phyloP scores from a whole-genome alignment of 805 yeast genomes.

The Starmerella stigmatis region DNA sequence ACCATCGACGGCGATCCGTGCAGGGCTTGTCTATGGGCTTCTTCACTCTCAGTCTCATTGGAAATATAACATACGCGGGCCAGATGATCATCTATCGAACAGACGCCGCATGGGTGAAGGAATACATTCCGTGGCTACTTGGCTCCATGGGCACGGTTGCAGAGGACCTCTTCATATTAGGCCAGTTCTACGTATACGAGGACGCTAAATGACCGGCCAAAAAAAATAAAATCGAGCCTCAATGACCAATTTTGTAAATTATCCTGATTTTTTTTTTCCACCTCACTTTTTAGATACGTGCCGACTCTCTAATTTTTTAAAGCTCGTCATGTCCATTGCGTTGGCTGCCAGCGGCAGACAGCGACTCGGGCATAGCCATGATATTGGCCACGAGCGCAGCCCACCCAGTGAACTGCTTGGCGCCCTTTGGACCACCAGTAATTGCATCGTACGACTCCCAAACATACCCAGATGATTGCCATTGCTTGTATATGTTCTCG shows the following conservation, averaged over 20 bases:
- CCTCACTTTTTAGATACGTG: no score
- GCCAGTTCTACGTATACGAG: constrained; percentile 53
- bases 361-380: constrained; percentile 67
- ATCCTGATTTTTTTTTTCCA: no score
- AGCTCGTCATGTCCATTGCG: constrained; percentile 16
- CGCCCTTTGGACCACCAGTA: constrained; percentile 68
- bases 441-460: constrained; percentile 84
- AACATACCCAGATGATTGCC: constrained; percentile 66
- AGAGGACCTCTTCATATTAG: constrained; percentile 56
- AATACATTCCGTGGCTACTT: constrained; percentile 65
- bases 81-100: constrained; percentile 58
- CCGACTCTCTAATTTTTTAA: no score
- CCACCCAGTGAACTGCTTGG: constrained; percentile 92
- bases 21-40: constrained; percentile 77
- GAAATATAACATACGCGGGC: constrained; percentile 64
- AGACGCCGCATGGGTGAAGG: constrained; percentile 48
- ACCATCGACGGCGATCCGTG: constrained; percentile 65
- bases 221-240: background rate
- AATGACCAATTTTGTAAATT: constrained; percentile 21
- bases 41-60: constrained; percentile 62
- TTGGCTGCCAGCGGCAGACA: background rate
- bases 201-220: background rate
- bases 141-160: constrained; percentile 70
- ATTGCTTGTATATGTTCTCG: constrained; percentile 53
- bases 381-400: constrained; percentile 69